Evolutionary conservation across 2,329 filamentous ascomycete species (phyloP).

Genomic region (Grosmannia clavigera): DNA sequence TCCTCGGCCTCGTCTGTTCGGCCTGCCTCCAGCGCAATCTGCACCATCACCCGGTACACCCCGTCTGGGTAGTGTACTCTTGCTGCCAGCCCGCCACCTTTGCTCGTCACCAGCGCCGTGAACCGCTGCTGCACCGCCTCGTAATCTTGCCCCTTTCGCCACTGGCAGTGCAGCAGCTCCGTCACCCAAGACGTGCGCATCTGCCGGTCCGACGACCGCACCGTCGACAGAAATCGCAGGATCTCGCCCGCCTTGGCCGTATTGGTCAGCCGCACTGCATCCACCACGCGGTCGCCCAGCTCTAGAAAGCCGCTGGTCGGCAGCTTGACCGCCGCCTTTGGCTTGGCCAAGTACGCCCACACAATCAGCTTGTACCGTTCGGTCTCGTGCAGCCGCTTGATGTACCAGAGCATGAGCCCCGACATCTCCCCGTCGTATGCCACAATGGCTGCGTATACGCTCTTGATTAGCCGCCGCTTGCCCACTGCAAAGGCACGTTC

Average conservation of each 20-base stretch:
- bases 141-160: constrained; percentile 19
- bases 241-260: constrained; percentile 18
- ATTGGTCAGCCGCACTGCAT: constrained; percentile 19
- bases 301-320: constrained; percentile 11
- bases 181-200: constrained; percentile 24
- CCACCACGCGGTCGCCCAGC: constrained; percentile 20
- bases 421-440: constrained; percentile 13
- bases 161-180: constrained; percentile 23
- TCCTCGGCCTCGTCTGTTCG: constrained; percentile 18
- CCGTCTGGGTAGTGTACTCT: constrained; percentile 17
- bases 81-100: background rate
- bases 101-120: background rate
- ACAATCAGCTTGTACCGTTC: constrained; percentile 18
- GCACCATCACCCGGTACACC: constrained; percentile 26
- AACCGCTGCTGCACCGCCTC: constrained; percentile 17
- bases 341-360: constrained; percentile 21
- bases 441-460: constrained; percentile 22
- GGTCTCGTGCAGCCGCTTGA: constrained; percentile 17
- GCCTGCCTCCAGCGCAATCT: constrained; percentile 25
- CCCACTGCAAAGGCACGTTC: constrained; percentile 16
- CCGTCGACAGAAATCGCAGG: constrained; percentile 18
- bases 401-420: constrained; percentile 19
- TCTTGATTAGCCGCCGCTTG: constrained; percentile 12
- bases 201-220: constrained; percentile 7
- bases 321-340: constrained; percentile 13